phyloP scores from a whole-genome alignment of 2,329 filamentous ascomycete genomes.

The Didymella sp. region DNA sequence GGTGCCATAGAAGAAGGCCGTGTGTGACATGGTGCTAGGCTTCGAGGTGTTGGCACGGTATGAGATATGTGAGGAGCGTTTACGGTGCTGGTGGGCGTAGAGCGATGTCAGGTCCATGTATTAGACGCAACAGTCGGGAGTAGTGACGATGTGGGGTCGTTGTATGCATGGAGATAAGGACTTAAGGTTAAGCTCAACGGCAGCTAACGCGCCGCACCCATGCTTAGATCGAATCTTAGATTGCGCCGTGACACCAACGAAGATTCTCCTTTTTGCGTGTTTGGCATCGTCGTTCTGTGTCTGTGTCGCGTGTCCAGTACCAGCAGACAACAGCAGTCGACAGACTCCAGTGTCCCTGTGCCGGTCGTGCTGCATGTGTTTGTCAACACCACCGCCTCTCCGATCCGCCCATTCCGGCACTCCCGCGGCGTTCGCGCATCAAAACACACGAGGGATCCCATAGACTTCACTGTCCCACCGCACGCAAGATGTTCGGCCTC shows the following conservation, averaged over 20 bases:
- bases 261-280: constrained; percentile 16
- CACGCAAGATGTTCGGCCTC: constrained; percentile 44
- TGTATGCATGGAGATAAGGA: constrained; percentile 21
- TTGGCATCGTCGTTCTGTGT: not conserved
- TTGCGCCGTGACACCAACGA: not conserved
- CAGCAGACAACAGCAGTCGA: not conserved
- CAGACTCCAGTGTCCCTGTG: not conserved
- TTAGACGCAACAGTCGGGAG: not conserved
- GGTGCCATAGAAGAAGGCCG: constrained; percentile 72
- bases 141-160: constrained; percentile 21
- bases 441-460: not conserved
- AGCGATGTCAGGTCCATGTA: constrained; percentile 21
- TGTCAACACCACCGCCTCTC: not conserved
- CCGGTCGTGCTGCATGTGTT: not conserved
- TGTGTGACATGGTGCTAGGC: constrained; percentile 48
- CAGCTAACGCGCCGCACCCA: constrained; percentile 31
- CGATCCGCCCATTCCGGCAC: constrained; percentile 4
- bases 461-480: not conserved
- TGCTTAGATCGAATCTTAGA: constrained; percentile 14
- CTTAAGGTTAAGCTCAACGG: constrained; percentile 29
- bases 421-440: constrained; percentile 13
- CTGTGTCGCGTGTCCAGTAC: constrained; percentile 1
- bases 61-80: not conserved
- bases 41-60: not conserved
- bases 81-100: constrained; percentile 15